Evolutionary conservation across 768 basidiomycete species (phyloP).

Genomic region (Trametopsis cervina): DNA sequence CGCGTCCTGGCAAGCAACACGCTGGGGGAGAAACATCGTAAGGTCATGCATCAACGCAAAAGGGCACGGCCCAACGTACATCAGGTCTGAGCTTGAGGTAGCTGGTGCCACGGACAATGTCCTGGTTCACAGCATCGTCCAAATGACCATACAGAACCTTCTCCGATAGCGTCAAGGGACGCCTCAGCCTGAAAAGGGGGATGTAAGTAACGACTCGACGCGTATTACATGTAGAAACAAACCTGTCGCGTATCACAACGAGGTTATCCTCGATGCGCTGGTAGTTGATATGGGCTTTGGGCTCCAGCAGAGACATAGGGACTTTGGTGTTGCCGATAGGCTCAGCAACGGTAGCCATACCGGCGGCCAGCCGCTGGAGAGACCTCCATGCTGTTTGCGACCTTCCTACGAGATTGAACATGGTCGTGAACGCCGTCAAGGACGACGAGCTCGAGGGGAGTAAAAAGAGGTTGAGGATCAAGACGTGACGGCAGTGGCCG

Average conservation of each 20-base stretch:
- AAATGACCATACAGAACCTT: constrained; percentile 98
- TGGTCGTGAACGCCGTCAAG: constrained; percentile 20
- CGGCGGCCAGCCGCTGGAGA: constrained; percentile 29
- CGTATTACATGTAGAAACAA: constrained; percentile 6
- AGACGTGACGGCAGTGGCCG: constrained; percentile 19
- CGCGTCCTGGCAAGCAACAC: constrained; percentile 88
- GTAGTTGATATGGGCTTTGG: constrained; percentile 84
- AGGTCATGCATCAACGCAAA: neutral
- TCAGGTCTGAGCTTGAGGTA: constrained; percentile 98
- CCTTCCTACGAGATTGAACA: constrained; percentile 24
- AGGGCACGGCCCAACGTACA: constrained; percentile 44
- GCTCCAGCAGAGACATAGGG: constrained; percentile 80
- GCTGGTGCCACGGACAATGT: constrained; percentile 85
- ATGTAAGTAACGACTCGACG: neutral
- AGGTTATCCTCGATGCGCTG: constrained; percentile 98
- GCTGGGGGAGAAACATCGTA: constrained; percentile 34
- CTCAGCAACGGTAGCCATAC: constrained; percentile 72
- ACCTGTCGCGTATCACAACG: constrained; percentile 80
- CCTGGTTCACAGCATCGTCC: constrained; percentile 87
- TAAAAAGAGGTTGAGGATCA: constrained; percentile 15
- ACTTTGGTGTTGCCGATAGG: constrained; percentile 88
- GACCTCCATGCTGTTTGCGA: constrained; percentile 21
- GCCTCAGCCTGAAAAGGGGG: constrained; percentile 57
- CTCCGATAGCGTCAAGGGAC: constrained; percentile 90
- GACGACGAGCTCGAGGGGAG: constrained; percentile 14